A percentile compares a stretch with the other conserved stretches of the same genome.
Evolutionary conservation across 176 grass and related monocot species (phyloP).

Genomic region (Triticum timopheevii): DNA sequence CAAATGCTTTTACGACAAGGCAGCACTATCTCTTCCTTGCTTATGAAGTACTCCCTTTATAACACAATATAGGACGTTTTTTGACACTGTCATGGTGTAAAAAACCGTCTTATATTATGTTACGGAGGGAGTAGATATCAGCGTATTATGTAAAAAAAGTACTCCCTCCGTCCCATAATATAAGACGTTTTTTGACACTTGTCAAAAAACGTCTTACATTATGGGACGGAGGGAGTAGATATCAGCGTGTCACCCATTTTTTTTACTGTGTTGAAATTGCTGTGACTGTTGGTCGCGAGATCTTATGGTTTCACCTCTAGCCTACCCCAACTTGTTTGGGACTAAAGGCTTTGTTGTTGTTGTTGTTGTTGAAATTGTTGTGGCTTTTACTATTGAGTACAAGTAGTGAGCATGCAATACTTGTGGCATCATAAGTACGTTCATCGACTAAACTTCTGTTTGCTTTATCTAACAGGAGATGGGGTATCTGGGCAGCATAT

Average conservation of each 20-base stretch:
- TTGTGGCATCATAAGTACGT: not conserved
- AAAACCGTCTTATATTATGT: too few species aligned
- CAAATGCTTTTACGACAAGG: not conserved
- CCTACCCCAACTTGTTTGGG: too few species aligned
- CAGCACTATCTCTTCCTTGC: not conserved
- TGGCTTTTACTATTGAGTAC: not conserved
- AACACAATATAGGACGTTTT: too few species aligned
- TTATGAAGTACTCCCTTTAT: not conserved
- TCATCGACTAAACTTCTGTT: not conserved
- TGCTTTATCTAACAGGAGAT: conserved; percentile 12
- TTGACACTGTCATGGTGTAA: too few species aligned
- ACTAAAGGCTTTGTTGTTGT: too few species aligned
- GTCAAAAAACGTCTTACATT: too few species aligned
- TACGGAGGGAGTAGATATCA: too few species aligned
- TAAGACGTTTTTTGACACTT: too few species aligned
- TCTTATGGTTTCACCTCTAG: too few species aligned
- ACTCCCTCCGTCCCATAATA: too few species aligned
- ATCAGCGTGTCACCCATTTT: not conserved
- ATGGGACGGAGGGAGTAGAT: not conserved
- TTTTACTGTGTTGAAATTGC: not conserved
- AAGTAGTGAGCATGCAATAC: not conserved
- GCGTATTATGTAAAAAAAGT: too few species aligned
- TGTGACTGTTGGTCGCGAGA: not conserved
- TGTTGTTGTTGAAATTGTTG: not conserved
- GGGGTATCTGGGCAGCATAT: not conserved